Evolutionary conservation across 208 protist species (phyloP), one percentile per base, ranked within the genome.

Genomic region (Leishmania lainsoni): DNA sequence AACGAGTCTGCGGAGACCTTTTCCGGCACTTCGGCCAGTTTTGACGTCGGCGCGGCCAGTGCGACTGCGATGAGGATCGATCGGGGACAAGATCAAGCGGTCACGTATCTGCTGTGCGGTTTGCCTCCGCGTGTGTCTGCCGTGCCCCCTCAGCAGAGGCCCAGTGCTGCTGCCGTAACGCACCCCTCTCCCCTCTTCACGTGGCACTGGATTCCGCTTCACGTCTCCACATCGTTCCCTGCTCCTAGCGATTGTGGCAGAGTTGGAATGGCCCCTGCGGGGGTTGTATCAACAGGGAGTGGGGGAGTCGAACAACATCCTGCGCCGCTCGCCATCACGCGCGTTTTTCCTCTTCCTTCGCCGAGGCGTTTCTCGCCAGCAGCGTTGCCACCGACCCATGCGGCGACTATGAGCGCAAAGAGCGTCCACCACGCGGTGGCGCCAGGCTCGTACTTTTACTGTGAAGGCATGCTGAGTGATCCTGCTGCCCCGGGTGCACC

Each of bases 31-130:
- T 32, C 22, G 45, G 22, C 69, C 26, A 52, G 8, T 45, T 52
- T 26, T 17, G 72, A 61, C 49, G 72, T 45, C 2, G 16, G 20
- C 39, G 70, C 48, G 16, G 14, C 5, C 6, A n/a, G 51, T 61
- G 49, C 72, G 26, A 20, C 72, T 61, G 48, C 72, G 72, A n/a
- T 32, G 39, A 29, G 22, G 39, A 29, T 52, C 12, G 45, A 73
- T 8, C 29, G 45, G 69, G 17, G 22, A 29, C 6, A 48, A 61
- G 51, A 29, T 42, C 51, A 61, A 54, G 26, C 51, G 51, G 72
- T 8, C 12, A 78, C 79, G 56, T 82, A 77, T 59, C 42, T 82
- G 42, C 51, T 82, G 14, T 82, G 79, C 58, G 29, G 56, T 51
- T 26, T 72, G 16, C 79, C 71, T 66, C 12, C 59, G 22, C 22